These are phyloP conservation scores for Tricholoma bakamatsutake DNA, from an alignment of 768 basidiomycete species.

Conservation along the genomic window DNA sequence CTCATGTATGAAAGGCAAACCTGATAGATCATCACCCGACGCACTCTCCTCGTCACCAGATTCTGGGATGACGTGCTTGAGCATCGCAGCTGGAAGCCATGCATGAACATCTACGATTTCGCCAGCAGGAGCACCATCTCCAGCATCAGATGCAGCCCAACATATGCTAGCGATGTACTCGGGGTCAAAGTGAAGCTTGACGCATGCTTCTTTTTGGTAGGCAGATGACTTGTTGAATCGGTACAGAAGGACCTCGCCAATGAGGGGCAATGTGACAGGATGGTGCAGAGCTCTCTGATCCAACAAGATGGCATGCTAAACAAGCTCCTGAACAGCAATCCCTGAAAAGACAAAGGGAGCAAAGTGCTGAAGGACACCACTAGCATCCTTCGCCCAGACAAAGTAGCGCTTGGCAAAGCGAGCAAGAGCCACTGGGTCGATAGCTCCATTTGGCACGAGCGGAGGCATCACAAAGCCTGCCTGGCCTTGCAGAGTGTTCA, in stretches of 20 bases:
- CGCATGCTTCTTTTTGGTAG: not conserved
- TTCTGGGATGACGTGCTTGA: not conserved
- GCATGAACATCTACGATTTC: not conserved
- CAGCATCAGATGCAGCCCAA: not conserved
- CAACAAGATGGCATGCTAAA: not conserved
- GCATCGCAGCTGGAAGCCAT: not conserved
- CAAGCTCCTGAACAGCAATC: not conserved
- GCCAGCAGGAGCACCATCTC: not conserved
- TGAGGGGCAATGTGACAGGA: not conserved
- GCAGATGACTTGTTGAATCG: not conserved
- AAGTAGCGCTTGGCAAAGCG: not conserved
- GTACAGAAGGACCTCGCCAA: not conserved
- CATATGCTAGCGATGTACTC: not conserved
- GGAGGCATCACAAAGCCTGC: not conserved
- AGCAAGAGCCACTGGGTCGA: not conserved
- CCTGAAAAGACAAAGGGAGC: not conserved
- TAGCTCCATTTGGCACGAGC: not conserved
- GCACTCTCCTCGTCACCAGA: no score
- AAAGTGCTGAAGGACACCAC: not conserved
- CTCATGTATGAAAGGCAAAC: no score
- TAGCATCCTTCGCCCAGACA: not conserved
- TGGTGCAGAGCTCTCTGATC: not conserved
- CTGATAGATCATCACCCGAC: no score
- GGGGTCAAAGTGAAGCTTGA: not conserved
- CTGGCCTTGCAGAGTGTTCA: no score